These are phyloP conservation scores for Zasmidium cellare DNA, from an alignment of 2,329 filamentous ascomycete genomes.

Conservation along the genomic window DNA sequence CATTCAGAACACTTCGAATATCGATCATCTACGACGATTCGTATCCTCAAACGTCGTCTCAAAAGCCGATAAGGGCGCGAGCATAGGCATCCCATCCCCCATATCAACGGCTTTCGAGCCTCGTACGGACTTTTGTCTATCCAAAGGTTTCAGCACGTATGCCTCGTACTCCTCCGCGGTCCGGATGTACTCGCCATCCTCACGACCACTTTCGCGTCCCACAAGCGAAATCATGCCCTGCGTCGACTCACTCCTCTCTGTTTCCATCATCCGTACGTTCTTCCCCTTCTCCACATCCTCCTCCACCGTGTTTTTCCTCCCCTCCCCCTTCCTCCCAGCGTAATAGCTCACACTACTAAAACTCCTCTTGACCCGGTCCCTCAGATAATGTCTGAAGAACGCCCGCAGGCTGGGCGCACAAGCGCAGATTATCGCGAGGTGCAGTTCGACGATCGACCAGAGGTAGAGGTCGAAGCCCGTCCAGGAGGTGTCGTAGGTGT, in stretches of 20 bases:
- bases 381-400: conserved; percentile 31
- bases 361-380: conserved; percentile 18
- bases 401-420: conserved; percentile 31
- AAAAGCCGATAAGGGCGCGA: too few species aligned
- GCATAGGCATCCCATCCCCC: too few species aligned
- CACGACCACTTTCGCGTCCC: too few species aligned
- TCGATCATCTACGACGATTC: too few species aligned
- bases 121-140: conserved; percentile 6
- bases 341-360: conserved; percentile 16
- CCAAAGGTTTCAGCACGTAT: conserved; percentile 17
- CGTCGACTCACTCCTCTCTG: background rate
- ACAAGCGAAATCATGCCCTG: background rate
- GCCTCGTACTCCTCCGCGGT: conserved; percentile 23
- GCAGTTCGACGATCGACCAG: conserved; percentile 31
- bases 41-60: too few species aligned
- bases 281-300: background rate
- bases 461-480: conserved; percentile 28
- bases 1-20: too few species aligned
- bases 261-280: too few species aligned
- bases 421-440: conserved; percentile 34
- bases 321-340: conserved; percentile 1
- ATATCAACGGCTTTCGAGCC: background rate
- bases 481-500: conserved; percentile 26
- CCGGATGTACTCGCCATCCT: conserved; percentile 4
- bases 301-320: background rate